phyloP scores from a whole-genome alignment of 495 filamentous ascomycete genomes.

The Geoglossum glabrum region DNA sequence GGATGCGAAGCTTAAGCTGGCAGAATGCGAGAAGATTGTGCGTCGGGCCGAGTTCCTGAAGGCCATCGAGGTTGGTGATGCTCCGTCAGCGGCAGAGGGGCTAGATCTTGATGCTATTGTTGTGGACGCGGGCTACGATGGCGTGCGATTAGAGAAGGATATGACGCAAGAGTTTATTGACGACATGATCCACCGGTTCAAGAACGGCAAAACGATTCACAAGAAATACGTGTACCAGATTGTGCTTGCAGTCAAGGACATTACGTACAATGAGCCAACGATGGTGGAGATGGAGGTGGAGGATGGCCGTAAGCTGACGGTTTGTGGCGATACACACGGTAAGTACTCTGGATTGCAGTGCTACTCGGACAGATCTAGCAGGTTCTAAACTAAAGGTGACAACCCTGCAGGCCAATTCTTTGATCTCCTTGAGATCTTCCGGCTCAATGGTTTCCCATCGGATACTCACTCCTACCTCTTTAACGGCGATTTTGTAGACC shows the following conservation, averaged over 20 bases:
- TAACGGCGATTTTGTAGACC: constrained; percentile 97
- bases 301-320: constrained; percentile 59
- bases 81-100: constrained; percentile 75
- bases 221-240: constrained; percentile 97
- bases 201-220: constrained; percentile 83
- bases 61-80: constrained; percentile 84
- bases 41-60: constrained; percentile 77
- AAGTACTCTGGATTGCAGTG: constrained; percentile 11
- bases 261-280: constrained; percentile 81
- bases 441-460: constrained; percentile 65
- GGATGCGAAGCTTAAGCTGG: constrained; percentile 72
- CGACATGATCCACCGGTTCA: constrained; percentile 92
- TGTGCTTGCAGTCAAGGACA: constrained; percentile 65
- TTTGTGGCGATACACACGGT: constrained; percentile 97
- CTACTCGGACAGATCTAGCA: not conserved
- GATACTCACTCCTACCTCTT: constrained; percentile 86
- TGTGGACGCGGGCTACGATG: constrained; percentile 73
- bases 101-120: constrained; percentile 70
- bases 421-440: constrained; percentile 90
- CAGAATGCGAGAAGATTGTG: constrained; percentile 84
- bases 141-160: constrained; percentile 49
- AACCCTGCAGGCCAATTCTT: constrained; percentile 96
- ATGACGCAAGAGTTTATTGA: constrained; percentile 96
- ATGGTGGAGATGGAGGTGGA: constrained; percentile 89
- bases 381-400: not conserved